Percentiles rank a stretch among this genome's conserved stretches.
These are phyloP conservation scores for Fusarium cicatricum DNA, from an alignment of 2,329 filamentous ascomycete species.

Conservation along the genomic window DNA sequence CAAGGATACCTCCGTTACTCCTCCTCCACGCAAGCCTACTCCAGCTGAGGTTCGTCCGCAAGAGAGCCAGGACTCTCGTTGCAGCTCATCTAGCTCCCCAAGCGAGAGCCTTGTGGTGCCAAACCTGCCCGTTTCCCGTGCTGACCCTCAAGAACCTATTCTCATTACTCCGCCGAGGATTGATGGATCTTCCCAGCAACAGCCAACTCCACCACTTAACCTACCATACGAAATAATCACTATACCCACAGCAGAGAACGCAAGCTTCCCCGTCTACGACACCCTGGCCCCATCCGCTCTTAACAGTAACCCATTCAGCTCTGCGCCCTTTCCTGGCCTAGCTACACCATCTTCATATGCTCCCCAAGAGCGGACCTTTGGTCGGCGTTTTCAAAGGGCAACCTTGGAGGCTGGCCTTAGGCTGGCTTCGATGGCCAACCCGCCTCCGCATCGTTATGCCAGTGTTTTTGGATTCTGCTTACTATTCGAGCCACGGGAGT, in stretches of 20 bases:
- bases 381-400: conserved; percentile 72
- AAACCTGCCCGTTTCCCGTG: neutral
- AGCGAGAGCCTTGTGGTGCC: conserved; percentile 1
- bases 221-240: conserved; percentile 59
- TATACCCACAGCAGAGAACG: conserved; percentile 60
- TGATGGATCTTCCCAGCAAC: conserved; percentile 20
- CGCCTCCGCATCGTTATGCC: conserved; percentile 58
- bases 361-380: conserved; percentile 72
- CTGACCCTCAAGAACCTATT: conserved; percentile 1
- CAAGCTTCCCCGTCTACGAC: conserved; percentile 58
- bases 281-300: conserved; percentile 29
- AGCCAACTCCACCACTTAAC: conserved; percentile 28
- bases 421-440: conserved; percentile 60
- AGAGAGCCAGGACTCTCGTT: conserved; percentile 11
- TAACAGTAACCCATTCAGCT: conserved; percentile 17
- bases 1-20: conserved; percentile 10
- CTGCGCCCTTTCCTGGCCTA: conserved; percentile 47
- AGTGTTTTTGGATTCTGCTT: conserved; percentile 75
- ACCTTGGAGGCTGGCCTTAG: conserved; percentile 69
- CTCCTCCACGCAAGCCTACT: neutral
- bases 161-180: conserved; percentile 19
- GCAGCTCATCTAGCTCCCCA: conserved; percentile 11
- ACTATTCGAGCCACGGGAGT: conserved; percentile 62
- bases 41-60: neutral
- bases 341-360: conserved; percentile 63